Conservation (phyloP, 2,329 filamentous ascomycete species). For the Endothia cerciana region DNA sequence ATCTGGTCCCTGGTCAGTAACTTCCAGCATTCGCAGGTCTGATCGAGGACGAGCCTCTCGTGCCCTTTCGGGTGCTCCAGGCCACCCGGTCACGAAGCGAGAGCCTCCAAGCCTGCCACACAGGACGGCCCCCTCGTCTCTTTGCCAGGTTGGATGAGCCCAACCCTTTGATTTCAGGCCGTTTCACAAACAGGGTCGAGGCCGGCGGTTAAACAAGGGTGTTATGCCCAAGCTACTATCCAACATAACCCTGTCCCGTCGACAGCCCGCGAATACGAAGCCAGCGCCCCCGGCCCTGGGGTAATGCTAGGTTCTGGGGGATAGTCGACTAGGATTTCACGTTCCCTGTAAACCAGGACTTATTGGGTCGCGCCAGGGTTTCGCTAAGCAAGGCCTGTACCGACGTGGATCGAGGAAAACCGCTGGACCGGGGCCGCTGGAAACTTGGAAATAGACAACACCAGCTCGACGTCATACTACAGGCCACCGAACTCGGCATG, state of each 20-base stretch:
- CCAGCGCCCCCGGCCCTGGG: too few species aligned
- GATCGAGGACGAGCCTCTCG: too few species aligned
- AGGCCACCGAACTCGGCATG: neutral
- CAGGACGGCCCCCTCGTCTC: too few species aligned
- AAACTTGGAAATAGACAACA: slow-evolving; percentile 1
- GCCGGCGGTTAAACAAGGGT: neutral
- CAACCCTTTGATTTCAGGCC: too few species aligned
- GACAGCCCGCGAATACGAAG: neutral
- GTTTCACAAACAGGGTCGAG: neutral
- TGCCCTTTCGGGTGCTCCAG: too few species aligned
- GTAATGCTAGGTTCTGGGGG: neutral
- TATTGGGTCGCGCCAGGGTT: neutral
- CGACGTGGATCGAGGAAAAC: neutral
- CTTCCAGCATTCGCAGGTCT: too few species aligned
- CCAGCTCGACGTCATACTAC: neutral
- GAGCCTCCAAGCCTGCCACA: too few species aligned
- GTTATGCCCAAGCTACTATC: neutral
- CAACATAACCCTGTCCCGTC: neutral
- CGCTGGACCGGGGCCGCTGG: neutral
- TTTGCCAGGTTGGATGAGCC: too few species aligned
- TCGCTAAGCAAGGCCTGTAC: neutral
- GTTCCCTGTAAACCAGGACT: neutral
- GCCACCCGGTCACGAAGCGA: too few species aligned
- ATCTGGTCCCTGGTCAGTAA: too few species aligned
- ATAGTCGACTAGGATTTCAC: neutral